These are phyloP conservation scores for Penicillium olsonii DNA, from an alignment of 2,329 filamentous ascomycete species.

Conservation along the genomic window DNA sequence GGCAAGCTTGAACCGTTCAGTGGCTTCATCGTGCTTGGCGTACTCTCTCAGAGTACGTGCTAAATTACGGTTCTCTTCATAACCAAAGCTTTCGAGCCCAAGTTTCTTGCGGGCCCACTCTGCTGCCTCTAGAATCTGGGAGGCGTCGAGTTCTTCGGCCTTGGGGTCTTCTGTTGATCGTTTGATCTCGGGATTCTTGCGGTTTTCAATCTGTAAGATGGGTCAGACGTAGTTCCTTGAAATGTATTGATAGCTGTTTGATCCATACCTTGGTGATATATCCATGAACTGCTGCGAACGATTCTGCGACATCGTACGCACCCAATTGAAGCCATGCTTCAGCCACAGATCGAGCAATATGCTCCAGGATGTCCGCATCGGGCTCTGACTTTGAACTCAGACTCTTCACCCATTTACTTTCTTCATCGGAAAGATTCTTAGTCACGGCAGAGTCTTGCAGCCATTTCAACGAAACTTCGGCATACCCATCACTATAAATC, in stretches of 20 bases:
- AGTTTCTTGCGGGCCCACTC: constrained; percentile 15
- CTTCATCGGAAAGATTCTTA: constrained; percentile 22
- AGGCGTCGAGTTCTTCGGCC: not conserved
- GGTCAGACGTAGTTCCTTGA: not conserved
- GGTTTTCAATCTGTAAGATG: constrained; percentile 9
- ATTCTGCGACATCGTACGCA: not conserved
- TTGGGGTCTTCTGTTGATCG: not conserved
- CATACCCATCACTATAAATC: constrained; percentile 20
- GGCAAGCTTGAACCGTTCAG: constrained; percentile 19
- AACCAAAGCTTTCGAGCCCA: constrained; percentile 11
- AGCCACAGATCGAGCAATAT: constrained; percentile 18
- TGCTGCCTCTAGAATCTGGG: constrained; percentile 12
- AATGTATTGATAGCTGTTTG: not conserved
- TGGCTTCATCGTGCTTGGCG: constrained; percentile 14
- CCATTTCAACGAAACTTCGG: constrained; percentile 21
- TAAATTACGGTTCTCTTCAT: constrained; percentile 19
- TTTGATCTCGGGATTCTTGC: constrained; percentile 4
- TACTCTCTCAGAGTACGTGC: constrained; percentile 18
- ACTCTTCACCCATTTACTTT: constrained; percentile 26
- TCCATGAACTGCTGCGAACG: constrained; percentile 7
- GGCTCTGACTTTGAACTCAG: constrained; percentile 26
- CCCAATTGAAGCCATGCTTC: constrained; percentile 20
- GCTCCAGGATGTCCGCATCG: constrained; percentile 28
- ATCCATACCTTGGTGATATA: constrained; percentile 12
- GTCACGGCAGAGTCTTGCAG: constrained; percentile 30